A percentile compares a stretch with the other conserved stretches of the same genome.
phyloP scores from a whole-genome alignment of 2,329 filamentous ascomycete genomes.

The Orbilia brochopaga region DNA sequence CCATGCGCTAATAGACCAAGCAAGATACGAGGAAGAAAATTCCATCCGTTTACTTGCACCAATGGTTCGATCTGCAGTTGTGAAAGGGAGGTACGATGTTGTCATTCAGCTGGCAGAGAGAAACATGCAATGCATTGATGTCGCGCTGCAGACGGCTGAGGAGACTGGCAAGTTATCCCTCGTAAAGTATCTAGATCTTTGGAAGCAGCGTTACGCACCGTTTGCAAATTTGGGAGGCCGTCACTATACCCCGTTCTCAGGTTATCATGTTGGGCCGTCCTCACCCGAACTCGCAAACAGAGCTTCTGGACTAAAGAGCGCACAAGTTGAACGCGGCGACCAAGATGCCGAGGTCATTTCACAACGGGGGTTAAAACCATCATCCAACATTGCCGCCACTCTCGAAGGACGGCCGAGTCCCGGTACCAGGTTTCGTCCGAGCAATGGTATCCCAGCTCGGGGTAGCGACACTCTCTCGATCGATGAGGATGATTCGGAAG shows the following conservation, averaged over 20 bases:
- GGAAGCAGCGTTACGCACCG: constrained; percentile 26
- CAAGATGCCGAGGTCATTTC: not conserved
- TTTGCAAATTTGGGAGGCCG: constrained; percentile 5
- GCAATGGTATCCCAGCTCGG: not conserved
- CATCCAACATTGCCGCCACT: no score
- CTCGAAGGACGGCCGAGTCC: constrained; percentile 1
- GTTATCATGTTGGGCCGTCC: constrained; percentile 10
- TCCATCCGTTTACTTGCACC: constrained; percentile 23
- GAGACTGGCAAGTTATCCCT: constrained; percentile 39
- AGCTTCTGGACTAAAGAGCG: constrained; percentile 2
- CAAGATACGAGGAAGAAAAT: constrained; percentile 28
- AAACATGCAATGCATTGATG: constrained; percentile 43
- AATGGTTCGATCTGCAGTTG: constrained; percentile 20
- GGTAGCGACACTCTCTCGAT: constrained; percentile 11
- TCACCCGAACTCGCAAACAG: constrained; percentile 3
- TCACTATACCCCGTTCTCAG: not conserved
- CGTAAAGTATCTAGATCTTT: constrained; percentile 34
- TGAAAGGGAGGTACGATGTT: constrained; percentile 36
- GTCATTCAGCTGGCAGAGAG: constrained; percentile 36
- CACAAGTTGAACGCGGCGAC: constrained; percentile 1
- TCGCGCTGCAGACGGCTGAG: constrained; percentile 32
- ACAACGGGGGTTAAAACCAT: not conserved
- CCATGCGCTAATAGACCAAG: constrained; percentile 27
- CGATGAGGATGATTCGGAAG: constrained; percentile 28
- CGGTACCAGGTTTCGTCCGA: not conserved